Base-by-base conservation (phyloP, 2,329 filamentous ascomycete genomes). In the Hymenoscyphus repandus region DNA sequence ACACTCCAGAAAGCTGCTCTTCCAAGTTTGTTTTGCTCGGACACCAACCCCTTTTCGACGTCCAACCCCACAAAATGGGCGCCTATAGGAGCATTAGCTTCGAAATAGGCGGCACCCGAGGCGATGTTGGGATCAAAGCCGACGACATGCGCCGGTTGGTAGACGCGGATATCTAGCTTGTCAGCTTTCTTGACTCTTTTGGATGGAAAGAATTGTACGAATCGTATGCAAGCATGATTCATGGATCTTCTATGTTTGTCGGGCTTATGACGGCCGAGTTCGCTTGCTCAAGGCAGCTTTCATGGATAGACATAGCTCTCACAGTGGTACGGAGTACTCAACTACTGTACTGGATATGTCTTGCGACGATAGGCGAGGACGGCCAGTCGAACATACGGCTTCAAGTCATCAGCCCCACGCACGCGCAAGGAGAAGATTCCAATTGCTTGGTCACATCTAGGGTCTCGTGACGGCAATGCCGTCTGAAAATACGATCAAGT, bases 381-480 rank as follows among this genome's bases (percentile, higher is more conserved):
- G 36, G 22, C 47, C 38, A 32, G 49, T 17, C 41, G 45, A 40
- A 45, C 17, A 10, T n/a, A 20, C 44, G 5, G 34, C 22, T 30
- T 9, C 20, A 27, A 27, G 46, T 27, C 50, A 49, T 38, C 34
- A 40, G 45, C 53, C 44, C 40, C 53, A 15, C 13, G 33, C 34
- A 17, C n/a, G n/a, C 13, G 20, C 30, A 33, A 13, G 12, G 15
- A 12, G 22, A n/a, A 22, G 40, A 13, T 43, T 20, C 22, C 31
- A 13, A 6, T 10, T 7, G 37, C 32, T 32, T n/a, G 27, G 22
- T 33, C 42, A 45, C 31, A 40, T 22, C 32, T 13, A 17, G 34
- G 41, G 27, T 50, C 48, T 50, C 48, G 41, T 50, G 48, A 50
- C 33, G 48, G 27, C 20, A 15, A n/a, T 15, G 31, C 40, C 47